Conservation (phyloP, 352 stramenopile genomes). For the Pythium phragmitis region DNA sequence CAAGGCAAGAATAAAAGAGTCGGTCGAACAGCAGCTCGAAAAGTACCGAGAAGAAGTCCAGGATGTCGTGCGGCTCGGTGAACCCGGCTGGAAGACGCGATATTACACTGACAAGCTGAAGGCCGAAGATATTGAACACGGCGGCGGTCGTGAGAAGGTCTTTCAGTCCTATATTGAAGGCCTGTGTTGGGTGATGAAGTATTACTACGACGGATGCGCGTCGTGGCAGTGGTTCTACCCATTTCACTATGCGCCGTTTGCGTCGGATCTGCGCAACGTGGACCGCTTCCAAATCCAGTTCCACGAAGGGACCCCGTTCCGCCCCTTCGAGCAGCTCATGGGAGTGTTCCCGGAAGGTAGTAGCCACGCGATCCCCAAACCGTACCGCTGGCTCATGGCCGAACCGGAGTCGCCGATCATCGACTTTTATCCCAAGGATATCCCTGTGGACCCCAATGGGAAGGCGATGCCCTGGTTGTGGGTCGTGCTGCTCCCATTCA, state of each 20-base stretch:
- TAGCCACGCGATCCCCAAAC: constrained; percentile 91
- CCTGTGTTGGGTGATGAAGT: constrained; percentile 98
- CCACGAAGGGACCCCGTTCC: constrained; percentile 93
- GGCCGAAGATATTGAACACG: constrained; percentile 80
- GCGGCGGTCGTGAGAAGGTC: constrained; percentile 87
- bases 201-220: constrained; percentile 99
- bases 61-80: constrained; percentile 93
- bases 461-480: constrained; percentile 99
- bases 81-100: constrained; percentile 96
- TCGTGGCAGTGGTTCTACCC: constrained; percentile 99
- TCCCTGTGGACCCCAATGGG: constrained; percentile 97
- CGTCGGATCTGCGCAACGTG: constrained; percentile 91
- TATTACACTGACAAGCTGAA: constrained; percentile 91
- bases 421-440: constrained; percentile 96
- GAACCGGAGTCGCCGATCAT: constrained; percentile 95
- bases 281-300: constrained; percentile 92
- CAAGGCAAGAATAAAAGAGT: constrained; percentile 82
- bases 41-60: constrained; percentile 85
- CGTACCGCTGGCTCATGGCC: constrained; percentile 95
- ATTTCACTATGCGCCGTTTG: constrained; percentile 98
- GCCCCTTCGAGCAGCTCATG: constrained; percentile 98
- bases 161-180: constrained; percentile 97
- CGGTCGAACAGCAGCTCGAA: constrained; percentile 70
- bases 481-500: constrained; percentile 98
- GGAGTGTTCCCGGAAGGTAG: constrained; percentile 96